These are phyloP conservation scores for Alternaria ethzedia DNA, from an alignment of 2,329 filamentous ascomycete species.

Conservation along the genomic window DNA sequence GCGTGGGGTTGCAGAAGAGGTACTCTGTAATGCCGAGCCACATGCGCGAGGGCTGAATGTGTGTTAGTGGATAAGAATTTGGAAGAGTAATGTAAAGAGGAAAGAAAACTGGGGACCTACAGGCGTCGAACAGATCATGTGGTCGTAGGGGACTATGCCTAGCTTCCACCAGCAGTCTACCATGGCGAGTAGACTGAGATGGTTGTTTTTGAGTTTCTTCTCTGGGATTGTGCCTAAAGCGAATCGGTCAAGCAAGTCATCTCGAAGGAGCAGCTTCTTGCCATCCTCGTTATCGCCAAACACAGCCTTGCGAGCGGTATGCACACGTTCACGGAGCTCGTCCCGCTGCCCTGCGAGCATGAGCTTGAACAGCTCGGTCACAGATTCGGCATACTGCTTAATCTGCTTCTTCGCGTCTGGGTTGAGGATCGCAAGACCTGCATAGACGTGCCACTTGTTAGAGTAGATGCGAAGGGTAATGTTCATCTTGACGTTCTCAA, in stretches of 20 bases:
- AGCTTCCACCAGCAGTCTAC: constrained; percentile 98
- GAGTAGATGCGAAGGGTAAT: constrained; percentile 95
- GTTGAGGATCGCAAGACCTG: constrained; percentile 94
- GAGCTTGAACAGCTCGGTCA: constrained; percentile 93
- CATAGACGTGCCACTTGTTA: constrained; percentile 99
- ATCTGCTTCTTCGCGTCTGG: constrained; percentile 92
- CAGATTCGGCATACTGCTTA: constrained; percentile 87
- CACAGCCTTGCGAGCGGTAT: constrained; percentile 78
- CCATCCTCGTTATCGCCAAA: constrained; percentile 63
- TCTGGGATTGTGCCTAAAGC: constrained; percentile 75
- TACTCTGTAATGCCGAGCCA: constrained; percentile 98
- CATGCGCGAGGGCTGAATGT: constrained; percentile 77
- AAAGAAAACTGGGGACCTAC: constrained; percentile 49
- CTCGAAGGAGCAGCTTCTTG: constrained; percentile 73
- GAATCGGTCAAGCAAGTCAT: constrained; percentile 87
- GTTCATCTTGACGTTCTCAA: constrained; percentile 99
- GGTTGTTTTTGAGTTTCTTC: constrained; percentile 83
- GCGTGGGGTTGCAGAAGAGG: constrained; percentile 80
- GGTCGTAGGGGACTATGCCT: constrained; percentile 94
- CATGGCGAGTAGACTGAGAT: constrained; percentile 91
- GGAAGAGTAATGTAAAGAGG: background rate
- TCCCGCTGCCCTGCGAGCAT: constrained; percentile 86
- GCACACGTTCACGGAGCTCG: constrained; percentile 76
- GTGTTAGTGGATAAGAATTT: background rate
- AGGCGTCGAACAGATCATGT: constrained; percentile 99